A percentile compares a stretch with the other conserved stretches of the same genome.
phyloP scores from a whole-genome alignment of 1,284 basidiomycete genomes.

The Melampsora occidentalis region DNA sequence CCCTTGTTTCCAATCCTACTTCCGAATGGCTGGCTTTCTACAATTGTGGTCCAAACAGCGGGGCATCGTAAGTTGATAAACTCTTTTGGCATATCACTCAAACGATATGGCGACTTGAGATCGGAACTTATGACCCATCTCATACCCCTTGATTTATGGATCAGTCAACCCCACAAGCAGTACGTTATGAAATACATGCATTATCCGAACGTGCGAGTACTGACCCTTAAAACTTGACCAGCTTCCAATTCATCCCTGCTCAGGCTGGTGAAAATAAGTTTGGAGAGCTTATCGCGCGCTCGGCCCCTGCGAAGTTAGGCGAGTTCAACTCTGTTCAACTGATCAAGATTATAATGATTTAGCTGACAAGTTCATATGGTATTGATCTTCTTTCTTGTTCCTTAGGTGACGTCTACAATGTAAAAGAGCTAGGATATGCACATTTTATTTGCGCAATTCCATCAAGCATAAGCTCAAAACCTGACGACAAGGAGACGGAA shows the following conservation, averaged over 20 bases:
- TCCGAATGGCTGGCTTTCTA: conserved; percentile 69
- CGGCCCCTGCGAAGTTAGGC: conserved; percentile 46
- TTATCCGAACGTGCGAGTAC: not conserved
- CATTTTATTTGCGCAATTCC: conserved; percentile 16
- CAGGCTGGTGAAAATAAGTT: conserved; percentile 47
- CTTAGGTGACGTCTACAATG: conserved; percentile 17
- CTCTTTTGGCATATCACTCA: not conserved
- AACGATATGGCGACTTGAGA: not conserved
- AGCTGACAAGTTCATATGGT: conserved; percentile 13
- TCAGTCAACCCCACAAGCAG: conserved; percentile 50
- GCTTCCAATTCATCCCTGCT: conserved; percentile 49
- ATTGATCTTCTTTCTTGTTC: conserved; percentile 34
- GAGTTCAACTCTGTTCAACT: not conserved
- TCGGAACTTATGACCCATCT: not conserved
- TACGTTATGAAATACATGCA: not conserved
- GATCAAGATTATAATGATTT: too few relatives aligned
- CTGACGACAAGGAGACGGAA: conserved; percentile 23
- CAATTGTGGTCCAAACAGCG: conserved; percentile 76
- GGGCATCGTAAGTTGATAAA: conserved; percentile 58
- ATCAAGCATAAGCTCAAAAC: not conserved
- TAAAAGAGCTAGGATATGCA: conserved; percentile 3
- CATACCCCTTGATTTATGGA: conserved; percentile 1
- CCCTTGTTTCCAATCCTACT: conserved; percentile 59
- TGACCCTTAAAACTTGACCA: conserved; percentile 3
- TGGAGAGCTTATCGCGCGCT: conserved; percentile 45